Conservation (phyloP, 345 rosid genomes). For the Eucalyptus cladocalyx region DNA sequence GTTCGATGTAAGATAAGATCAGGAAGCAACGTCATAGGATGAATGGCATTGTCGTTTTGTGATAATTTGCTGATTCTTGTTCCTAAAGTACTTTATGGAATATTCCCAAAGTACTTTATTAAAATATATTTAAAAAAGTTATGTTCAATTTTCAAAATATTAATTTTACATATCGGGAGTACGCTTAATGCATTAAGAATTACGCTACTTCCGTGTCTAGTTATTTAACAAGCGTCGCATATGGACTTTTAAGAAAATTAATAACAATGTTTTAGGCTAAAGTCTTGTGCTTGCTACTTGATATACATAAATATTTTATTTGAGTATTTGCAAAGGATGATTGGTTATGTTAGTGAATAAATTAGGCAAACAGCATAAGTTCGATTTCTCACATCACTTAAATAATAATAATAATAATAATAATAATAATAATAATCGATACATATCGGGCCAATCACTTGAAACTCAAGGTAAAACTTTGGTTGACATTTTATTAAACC, state of each 20-base stretch:
- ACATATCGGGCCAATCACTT: rapidly evolving
- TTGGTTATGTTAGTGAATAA: background rate
- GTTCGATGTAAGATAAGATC: background rate
- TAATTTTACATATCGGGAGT: rapidly evolving
- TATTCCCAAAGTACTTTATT: rapidly evolving
- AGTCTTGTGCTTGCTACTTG: background rate
- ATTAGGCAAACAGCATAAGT: background rate
- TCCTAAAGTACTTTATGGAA: background rate
- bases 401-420: too few species aligned
- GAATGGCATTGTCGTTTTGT: background rate
- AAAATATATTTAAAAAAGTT: rapidly evolving
- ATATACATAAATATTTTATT: background rate
- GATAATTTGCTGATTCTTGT: background rate
- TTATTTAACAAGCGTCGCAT: background rate
- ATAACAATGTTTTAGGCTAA: background rate
- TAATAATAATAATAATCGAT: rapidly evolving
- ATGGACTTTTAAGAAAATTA: background rate
- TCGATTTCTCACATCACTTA: background rate
- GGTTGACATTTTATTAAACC: background rate
- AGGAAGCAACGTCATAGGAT: background rate
- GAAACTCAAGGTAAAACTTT: background rate
- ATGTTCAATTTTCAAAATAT: background rate
- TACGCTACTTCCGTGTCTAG: rapidly evolving
- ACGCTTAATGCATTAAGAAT: background rate
- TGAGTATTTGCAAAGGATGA: background rate